These are phyloP conservation scores for Polytrichum formosum DNA, from an alignment of 225 moss, liverwort and hornwort species.

Conservation along the genomic window DNA sequence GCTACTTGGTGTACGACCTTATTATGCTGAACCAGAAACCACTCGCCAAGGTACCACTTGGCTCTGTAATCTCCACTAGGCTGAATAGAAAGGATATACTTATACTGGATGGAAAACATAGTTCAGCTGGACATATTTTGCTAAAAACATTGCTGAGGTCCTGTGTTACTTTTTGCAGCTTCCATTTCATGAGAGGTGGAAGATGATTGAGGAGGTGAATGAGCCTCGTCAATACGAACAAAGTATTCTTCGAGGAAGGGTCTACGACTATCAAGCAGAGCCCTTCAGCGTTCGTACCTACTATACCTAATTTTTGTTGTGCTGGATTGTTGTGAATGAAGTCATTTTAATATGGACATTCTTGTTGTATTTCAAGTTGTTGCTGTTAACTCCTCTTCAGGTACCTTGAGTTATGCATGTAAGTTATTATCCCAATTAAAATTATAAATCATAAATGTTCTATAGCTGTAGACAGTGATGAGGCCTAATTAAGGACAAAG, in stretches of 20 bases:
- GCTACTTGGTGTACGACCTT: conserved; percentile 90
- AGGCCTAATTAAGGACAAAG: too few relatives aligned
- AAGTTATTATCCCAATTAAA: too few relatives aligned
- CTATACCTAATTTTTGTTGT: background rate
- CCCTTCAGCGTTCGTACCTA: conserved; percentile 49
- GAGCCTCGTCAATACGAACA: conserved; percentile 64
- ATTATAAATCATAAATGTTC: too few relatives aligned
- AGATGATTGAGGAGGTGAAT: conserved; percentile 73
- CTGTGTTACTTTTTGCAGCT: conserved; percentile 20
- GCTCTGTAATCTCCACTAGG: background rate
- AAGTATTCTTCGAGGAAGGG: conserved; percentile 17
- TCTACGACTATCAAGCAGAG: conserved; percentile 55
- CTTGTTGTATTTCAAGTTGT: too few relatives aligned
- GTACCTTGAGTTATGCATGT: too few relatives aligned
- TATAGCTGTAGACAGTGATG: too few relatives aligned
- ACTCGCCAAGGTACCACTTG: conserved; percentile 54
- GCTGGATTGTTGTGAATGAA: background rate
- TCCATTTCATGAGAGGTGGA: conserved; percentile 78
- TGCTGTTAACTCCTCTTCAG: too few relatives aligned
- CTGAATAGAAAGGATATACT: too few relatives aligned
- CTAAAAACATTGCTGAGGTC: background rate
- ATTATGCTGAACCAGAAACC: conserved; percentile 77
- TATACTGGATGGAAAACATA: too few relatives aligned
- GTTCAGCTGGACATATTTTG: background rate
- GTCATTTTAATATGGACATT: too few relatives aligned